phyloP scores from a whole-genome alignment of 345 rosid species.

The Iberis pinnata region DNA sequence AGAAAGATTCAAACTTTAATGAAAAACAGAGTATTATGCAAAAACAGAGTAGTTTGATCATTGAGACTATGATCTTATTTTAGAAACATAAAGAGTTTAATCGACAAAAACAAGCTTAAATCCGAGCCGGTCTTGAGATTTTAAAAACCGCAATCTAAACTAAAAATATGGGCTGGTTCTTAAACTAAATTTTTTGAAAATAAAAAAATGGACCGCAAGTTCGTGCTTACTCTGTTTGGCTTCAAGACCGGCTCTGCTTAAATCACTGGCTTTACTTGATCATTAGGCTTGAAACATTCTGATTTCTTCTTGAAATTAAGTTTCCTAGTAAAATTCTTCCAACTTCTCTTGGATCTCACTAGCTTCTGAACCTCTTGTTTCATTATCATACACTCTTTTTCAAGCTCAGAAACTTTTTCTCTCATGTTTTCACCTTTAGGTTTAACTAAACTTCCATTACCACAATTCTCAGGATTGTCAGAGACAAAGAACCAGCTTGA shows the following conservation, averaged over 20 bases:
- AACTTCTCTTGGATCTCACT: conserved; percentile 44
- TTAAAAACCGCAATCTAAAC: too few species aligned
- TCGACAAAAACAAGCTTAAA: too few species aligned
- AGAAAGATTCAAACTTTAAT: too few species aligned
- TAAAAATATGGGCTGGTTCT: too few species aligned
- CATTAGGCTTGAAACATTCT: conserved; percentile 44
- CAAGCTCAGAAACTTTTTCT: conserved; percentile 54
- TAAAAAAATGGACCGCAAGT: too few species aligned
- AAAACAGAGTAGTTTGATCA: conserved; percentile 2
- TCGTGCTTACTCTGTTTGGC: too few species aligned
- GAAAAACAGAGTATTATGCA: too few species aligned
- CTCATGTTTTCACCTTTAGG: conserved; percentile 35
- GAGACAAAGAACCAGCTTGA: conserved; percentile 70
- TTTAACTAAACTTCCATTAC: conserved; percentile 23
- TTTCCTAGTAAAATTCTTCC: conserved; percentile 48
- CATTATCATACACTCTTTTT: conserved; percentile 60
- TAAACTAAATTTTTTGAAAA: too few species aligned
- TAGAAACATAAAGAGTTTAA: too few species aligned
- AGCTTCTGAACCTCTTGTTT: conserved; percentile 59
- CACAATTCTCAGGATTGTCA: conserved; percentile 41
- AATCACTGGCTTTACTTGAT: conserved; percentile 30
- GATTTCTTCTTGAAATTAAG: conserved; percentile 49
- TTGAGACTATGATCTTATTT: too few species aligned
- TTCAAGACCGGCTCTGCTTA: conserved; percentile 4
- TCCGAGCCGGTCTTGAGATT: too few species aligned